Evolutionary conservation across 345 rosid species (phyloP).

Genomic region (Populus nigra): DNA sequence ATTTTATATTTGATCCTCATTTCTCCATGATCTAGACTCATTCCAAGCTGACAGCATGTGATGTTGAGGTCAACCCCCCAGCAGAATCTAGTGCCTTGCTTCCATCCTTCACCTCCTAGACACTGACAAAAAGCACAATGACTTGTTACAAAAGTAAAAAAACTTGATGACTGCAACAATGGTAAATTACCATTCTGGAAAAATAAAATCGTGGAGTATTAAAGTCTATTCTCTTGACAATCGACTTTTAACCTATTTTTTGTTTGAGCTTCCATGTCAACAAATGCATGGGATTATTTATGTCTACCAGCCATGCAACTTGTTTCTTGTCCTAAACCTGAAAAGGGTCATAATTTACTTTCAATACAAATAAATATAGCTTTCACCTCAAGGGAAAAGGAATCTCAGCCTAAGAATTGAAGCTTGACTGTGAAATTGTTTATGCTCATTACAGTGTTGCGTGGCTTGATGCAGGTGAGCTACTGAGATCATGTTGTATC

Average conservation of each 20-base stretch:
- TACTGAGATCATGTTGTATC: not conserved
- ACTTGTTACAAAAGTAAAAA: not conserved
- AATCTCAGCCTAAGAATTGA: not conserved
- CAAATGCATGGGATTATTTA: too few species aligned
- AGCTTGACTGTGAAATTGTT: not conserved
- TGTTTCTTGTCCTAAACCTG: not conserved
- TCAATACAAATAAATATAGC: not conserved
- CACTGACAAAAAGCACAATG: not conserved
- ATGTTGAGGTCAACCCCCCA: slow-evolving; percentile 1
- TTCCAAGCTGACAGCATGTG: not conserved
- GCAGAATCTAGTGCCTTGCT: not conserved
- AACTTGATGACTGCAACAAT: too few species aligned
- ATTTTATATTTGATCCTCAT: not conserved
- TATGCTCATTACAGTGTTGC: not conserved
- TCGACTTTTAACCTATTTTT: too few species aligned
- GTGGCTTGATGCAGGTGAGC: not conserved
- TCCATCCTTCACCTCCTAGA: not conserved
- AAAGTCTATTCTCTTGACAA: too few species aligned
- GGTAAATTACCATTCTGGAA: too few species aligned
- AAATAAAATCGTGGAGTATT: too few species aligned
- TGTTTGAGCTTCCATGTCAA: too few species aligned
- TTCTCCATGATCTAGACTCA: not conserved
- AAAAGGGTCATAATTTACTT: not conserved
- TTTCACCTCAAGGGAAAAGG: not conserved
- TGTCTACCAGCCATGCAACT: too few species aligned